Evolutionary conservation across 306 rosid genomes (phyloP).

Genomic region (Calophaca sinica): DNA sequence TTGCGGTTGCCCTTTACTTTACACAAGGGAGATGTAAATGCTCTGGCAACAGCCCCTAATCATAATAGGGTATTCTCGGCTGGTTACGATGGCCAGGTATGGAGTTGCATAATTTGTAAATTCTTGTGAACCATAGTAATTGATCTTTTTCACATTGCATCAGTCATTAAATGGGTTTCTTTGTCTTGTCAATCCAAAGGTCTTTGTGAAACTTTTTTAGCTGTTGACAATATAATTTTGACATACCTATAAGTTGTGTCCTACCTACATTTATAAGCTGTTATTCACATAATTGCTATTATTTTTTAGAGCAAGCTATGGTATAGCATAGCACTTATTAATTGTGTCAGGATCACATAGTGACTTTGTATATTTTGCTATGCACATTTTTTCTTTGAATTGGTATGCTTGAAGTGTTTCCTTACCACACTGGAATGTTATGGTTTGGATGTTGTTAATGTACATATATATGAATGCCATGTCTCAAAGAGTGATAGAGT

Average conservation of each 20-base stretch:
- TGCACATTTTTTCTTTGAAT: no score
- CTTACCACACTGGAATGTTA: not conserved
- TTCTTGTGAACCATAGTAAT: not conserved
- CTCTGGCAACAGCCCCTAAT: conserved; percentile 85
- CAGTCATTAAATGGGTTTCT: not conserved
- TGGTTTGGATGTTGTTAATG: not conserved
- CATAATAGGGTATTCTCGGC: conserved; percentile 88
- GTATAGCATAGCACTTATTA: no score
- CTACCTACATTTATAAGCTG: not conserved
- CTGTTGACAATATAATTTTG: not conserved
- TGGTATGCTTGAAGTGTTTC: no score
- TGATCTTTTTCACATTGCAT: not conserved
- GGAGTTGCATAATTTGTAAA: conserved; percentile 27
- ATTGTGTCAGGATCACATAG: no score
- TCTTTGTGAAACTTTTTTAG: not conserved
- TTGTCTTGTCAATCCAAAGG: not conserved
- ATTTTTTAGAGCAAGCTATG: not conserved
- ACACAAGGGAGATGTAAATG: conserved; percentile 90
- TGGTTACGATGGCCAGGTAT: conserved; percentile 99
- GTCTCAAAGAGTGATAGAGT: not conserved
- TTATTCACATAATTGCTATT: not conserved
- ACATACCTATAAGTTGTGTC: not conserved
- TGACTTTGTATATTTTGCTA: no score
- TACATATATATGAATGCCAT: not conserved
- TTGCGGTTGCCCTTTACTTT: conserved; percentile 70